Evolutionary conservation across 208 protist genomes (phyloP).

Genomic region (Acanthamoeba triangularis): DNA sequence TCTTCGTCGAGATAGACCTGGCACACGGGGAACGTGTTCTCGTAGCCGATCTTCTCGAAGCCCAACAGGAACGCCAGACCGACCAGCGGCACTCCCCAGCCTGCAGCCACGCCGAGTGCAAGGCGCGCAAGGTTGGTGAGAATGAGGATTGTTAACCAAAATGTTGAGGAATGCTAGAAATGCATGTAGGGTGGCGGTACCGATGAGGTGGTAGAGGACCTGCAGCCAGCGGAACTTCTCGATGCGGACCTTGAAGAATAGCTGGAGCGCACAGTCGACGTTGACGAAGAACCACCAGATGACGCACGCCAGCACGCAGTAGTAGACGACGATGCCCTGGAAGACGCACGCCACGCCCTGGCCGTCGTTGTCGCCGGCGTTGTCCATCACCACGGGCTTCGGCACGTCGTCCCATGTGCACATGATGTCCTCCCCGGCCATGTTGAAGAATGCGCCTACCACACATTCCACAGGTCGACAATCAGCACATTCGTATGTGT

Average conservation of each 20-base stretch:
- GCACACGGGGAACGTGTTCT: conserved; percentile 59
- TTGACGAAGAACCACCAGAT: conserved; percentile 68
- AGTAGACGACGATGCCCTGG: conserved; percentile 51
- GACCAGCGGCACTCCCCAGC: conserved; percentile 24
- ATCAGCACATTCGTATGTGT: not conserved
- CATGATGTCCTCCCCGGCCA: conserved; percentile 41
- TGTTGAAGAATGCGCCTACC: conserved; percentile 26
- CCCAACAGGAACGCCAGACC: not conserved
- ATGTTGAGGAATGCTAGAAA: not conserved
- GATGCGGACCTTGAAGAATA: conserved; percentile 31
- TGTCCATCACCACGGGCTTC: not conserved
- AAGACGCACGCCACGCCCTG: conserved; percentile 64
- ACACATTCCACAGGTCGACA: not conserved
- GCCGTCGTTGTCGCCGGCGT: conserved; percentile 30
- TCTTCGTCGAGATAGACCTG: conserved; percentile 28
- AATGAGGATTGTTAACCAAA: no score
- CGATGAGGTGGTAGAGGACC: not conserved
- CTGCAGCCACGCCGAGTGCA: not conserved
- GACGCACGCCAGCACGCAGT: conserved; percentile 52
- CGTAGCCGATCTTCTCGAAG: conserved; percentile 31
- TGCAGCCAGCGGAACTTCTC: conserved; percentile 38
- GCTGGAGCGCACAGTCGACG: conserved; percentile 45
- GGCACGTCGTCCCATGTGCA: conserved; percentile 34
- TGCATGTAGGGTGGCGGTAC: not conserved
- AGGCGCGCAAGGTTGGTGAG: no score